Base-by-base conservation (phyloP, 371 early-diverging fungal species). In the Syncephalis fuscata region DNA sequence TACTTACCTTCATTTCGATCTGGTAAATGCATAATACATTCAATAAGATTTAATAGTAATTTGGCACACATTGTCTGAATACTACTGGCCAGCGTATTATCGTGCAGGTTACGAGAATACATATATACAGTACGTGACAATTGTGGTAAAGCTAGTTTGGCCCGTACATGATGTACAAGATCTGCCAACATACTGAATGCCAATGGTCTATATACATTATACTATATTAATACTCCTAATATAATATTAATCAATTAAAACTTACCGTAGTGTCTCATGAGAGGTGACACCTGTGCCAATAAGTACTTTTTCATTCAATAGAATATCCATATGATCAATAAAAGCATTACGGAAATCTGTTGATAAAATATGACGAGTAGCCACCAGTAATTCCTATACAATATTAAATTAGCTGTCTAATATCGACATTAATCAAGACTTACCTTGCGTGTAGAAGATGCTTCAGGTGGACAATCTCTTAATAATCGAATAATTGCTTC, bases 11-110 rank as follows among this genome's bases (percentile, higher is more conserved):
- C 67, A 43, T 49, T 52, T 54, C 70, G 76, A 55, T 82, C 71
- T 2, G 73, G 74, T 19, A 80, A 78, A 50, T 68, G 73, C 46
- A 76, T 74, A 50, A 89, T 82, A 55, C 83, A 79, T 44, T 96
- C 96, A 19, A 90, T 80, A 37, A 94, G 59, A 56, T 89, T 88
- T 32, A 91, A 62, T n/a, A 98, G 64, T 23, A 97, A 60, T 55
- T 92, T 96, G 43, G 83, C 84, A 52, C 95, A 92, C 86, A 96
- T 90, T 0, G 88, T 92, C 57, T 94, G 94, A 45, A 95, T 89
- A 50, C 82, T 84, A 3, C 85, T 77, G 23, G 88, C 78, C 39
- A 96, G 67, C 15, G 76, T 73, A 7, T 75, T 73, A 57, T 98
- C 97, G 53, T 93, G 92, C 39, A 96, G 63, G 56, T 88, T 87